Evolutionary conservation across 2,329 filamentous ascomycete genomes (phyloP), one percentile per base, ranked within the genome.

Genomic region (Chaetomium olivaceum): DNA sequence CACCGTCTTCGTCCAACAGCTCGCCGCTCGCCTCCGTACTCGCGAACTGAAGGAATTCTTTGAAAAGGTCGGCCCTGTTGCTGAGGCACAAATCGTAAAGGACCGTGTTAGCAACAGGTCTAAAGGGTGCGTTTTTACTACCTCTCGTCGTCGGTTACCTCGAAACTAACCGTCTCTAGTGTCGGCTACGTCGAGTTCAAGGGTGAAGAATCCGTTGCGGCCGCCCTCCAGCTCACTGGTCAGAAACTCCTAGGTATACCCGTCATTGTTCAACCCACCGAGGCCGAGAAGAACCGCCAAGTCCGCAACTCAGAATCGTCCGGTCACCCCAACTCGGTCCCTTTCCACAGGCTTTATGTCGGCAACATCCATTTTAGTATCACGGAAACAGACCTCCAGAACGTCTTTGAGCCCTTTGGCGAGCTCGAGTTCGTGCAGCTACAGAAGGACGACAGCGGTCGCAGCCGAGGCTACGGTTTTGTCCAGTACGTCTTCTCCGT

Each of bases 301-400:
- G 92, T 93, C 70, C 92, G 94, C 72, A 94, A 87, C 70, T 87
- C 91, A 61, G 91, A 95, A 73, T 82, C 85, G 60, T 80, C 83
- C 58, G 84, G 85, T 66, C 87, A 92, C 72, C 89, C 90, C 67
- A 93, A 93, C 76, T 90, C 91, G 68, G 90, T 96, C 66, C 95
- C 95, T 27, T 98, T 98, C 83, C 95, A 99, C 80, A 91, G 96
- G 72, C 90, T 99, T 67, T 99, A 98, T 79, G 94, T 99, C 72
- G 95, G 95, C 79, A 99, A 99, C 78, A 98, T 99, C 73, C 95
- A 99, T 82, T 99, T 99, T 85, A 97, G 93, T 77, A 96, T 99
- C 77, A 97, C 93, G 76, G 95, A 99, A 80, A 89, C 90, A 77
- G 96, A 99, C 80, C 83, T 99, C 71, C 90, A 94, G 83, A 93